Evolutionary conservation across 345 rosid species (phyloP).

Genomic region (Geranium rotundifolium): DNA sequence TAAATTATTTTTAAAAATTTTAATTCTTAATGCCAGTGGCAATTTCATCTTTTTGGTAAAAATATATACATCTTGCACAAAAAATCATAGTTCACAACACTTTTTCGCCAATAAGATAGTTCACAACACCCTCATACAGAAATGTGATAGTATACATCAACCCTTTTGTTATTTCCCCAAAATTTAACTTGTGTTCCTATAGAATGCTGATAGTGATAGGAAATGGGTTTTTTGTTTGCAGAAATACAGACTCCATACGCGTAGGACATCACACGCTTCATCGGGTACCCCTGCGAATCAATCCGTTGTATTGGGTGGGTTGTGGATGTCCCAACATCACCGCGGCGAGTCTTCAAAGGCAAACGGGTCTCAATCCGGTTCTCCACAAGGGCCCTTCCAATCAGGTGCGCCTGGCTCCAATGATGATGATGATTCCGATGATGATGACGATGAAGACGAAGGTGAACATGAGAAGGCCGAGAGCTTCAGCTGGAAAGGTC

Average conservation of each 20-base stretch:
- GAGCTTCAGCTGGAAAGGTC: conserved; percentile 52
- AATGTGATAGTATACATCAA: too few relatives aligned
- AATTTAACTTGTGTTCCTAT: not conserved
- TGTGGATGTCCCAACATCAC: conserved; percentile 51
- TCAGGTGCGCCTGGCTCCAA: conserved; percentile 41
- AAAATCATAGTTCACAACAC: too few relatives aligned
- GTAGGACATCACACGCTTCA: conserved; percentile 26
- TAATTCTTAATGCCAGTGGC: too few relatives aligned
- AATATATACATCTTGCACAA: too few relatives aligned
- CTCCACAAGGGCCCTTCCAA: conserved; percentile 84
- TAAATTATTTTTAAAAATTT: too few relatives aligned
- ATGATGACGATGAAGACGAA: conserved; percentile 70
- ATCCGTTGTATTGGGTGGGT: conserved; percentile 40
- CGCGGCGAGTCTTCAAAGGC: conserved; percentile 40
- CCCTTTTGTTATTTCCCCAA: too few relatives aligned
- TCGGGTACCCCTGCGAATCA: conserved; percentile 31
- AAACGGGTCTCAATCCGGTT: conserved; percentile 44
- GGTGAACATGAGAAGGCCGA: conserved; percentile 33
- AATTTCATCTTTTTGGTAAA: too few relatives aligned
- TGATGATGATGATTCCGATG: conserved; percentile 65
- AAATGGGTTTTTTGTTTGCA: conserved; percentile 19
- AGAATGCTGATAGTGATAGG: conserved; percentile 5
- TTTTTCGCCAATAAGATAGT: too few relatives aligned
- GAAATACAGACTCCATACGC: conserved; percentile 74
- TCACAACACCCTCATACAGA: too few relatives aligned